phyloP scores from a whole-genome alignment of 208 protist genomes.

The Trypanosoma grayi region DNA sequence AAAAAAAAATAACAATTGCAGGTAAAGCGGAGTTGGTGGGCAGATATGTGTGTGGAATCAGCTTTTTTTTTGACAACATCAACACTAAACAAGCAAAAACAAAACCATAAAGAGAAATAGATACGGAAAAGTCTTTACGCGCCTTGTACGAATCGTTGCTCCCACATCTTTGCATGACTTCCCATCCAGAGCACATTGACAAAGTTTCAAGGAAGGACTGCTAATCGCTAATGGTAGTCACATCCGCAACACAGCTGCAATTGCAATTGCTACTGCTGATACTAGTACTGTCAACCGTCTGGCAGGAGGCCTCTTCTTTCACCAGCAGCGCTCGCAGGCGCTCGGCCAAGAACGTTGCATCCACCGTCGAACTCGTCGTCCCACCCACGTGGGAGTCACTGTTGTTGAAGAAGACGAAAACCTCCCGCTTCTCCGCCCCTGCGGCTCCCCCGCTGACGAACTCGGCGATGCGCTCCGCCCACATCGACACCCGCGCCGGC shows the following conservation, averaged over 20 bases:
- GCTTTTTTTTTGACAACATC: too few species aligned
- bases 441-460: constrained; percentile 27
- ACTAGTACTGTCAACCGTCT: constrained; percentile 5
- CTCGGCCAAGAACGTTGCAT: constrained; percentile 63
- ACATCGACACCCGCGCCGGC: constrained; percentile 39
- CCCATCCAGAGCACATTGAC: background rate
- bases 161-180: background rate
- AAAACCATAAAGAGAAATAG: too few species aligned
- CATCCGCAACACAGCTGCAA: background rate
- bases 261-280: constrained; percentile 8
- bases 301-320: background rate
- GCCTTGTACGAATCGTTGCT: background rate
- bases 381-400: constrained; percentile 68
- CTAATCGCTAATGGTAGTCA: constrained; percentile 15
- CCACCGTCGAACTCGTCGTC: constrained; percentile 68
- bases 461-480: constrained; percentile 54
- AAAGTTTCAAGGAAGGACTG: background rate
- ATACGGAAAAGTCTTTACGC: too few species aligned
- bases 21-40: too few species aligned
- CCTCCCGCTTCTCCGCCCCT: constrained; percentile 29
- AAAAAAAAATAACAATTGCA: constrained; percentile 5
- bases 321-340: constrained; percentile 25
- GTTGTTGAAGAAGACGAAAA: constrained; percentile 84
- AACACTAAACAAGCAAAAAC: too few species aligned
- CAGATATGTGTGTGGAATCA: too few species aligned